These are phyloP conservation scores for Phoma herbarum DNA, from an alignment of 2,329 filamentous ascomycete species.

Conservation along the genomic window DNA sequence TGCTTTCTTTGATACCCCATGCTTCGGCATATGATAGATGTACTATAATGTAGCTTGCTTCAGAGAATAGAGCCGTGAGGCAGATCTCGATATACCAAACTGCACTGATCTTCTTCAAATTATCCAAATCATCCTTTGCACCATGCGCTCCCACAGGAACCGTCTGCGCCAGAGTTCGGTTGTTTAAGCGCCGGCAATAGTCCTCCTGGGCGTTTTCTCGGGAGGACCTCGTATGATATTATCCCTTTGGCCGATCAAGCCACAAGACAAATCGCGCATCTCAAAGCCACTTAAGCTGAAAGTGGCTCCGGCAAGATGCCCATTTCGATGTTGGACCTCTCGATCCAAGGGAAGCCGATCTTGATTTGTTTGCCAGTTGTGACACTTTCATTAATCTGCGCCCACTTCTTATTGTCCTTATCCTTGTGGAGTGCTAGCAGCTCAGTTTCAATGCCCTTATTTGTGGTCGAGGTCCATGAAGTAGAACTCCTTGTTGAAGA, in stretches of 20 bases:
- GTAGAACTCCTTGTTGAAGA: background rate
- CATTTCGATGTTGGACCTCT: background rate
- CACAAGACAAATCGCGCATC: background rate
- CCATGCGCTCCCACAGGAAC: background rate
- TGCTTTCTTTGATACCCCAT: conserved; percentile 31
- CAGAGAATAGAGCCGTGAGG: conserved; percentile 16
- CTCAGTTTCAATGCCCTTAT: background rate
- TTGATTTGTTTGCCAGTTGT: background rate
- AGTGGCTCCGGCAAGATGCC: too few species aligned
- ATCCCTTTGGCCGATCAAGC: background rate
- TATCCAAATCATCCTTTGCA: background rate
- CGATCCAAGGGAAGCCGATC: background rate
- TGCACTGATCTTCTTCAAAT: background rate
- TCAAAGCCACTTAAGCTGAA: background rate
- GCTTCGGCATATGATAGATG: conserved; percentile 31
- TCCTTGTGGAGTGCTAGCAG: background rate
- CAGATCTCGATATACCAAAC: conserved; percentile 4
- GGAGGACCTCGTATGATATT: background rate
- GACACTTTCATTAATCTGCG: background rate
- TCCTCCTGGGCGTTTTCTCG: background rate
- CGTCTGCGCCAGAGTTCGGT: background rate
- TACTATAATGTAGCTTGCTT: conserved; percentile 24
- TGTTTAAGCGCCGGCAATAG: background rate
- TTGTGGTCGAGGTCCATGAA: background rate
- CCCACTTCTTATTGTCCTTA: background rate